Conservation (phyloP, 169 alveolate genomes). For the Eimeria zaria region DNA sequence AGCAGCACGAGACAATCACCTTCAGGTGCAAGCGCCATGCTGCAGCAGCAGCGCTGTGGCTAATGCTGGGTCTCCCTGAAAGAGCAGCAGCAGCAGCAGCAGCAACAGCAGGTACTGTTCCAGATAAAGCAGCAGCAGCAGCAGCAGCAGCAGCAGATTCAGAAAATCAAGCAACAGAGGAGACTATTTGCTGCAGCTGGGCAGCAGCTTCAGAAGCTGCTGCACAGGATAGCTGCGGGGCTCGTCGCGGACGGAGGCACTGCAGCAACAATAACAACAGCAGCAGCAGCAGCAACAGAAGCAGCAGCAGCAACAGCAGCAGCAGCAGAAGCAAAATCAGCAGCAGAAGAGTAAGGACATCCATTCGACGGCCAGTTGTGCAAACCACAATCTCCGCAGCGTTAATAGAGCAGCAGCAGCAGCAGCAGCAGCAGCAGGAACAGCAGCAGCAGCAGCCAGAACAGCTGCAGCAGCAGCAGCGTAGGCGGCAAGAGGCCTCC, state of each 20-base stretch:
- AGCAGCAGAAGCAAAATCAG: neutral
- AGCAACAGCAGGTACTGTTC: too few relatives aligned
- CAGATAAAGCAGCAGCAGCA: too few relatives aligned
- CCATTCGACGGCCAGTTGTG: neutral
- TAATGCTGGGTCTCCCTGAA: neutral
- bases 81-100: constrained; percentile 7
- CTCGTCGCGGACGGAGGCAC: neutral
- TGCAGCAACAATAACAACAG: constrained; percentile 24
- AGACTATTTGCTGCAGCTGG: neutral
- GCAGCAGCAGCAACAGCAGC: constrained; percentile 18
- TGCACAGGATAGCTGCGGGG: neutral
- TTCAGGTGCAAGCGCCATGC: neutral
- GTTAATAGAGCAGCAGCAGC: neutral
- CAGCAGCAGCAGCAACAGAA: constrained; percentile 34
- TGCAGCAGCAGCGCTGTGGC: neutral
- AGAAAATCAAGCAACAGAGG: neutral
- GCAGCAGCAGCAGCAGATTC: constrained; percentile 48
- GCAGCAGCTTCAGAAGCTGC: neutral
- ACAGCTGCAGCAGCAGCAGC: constrained; percentile 26
- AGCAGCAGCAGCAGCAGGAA: constrained; percentile 9
- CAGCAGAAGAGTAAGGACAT: neutral
- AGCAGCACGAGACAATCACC: neutral
- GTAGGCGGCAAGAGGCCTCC: neutral
- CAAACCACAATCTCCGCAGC: neutral
- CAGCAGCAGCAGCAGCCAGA: constrained; percentile 37